Evolutionary conservation across 352 stramenopile species (phyloP).

Genomic region (Globisporangium uncinulatum): DNA sequence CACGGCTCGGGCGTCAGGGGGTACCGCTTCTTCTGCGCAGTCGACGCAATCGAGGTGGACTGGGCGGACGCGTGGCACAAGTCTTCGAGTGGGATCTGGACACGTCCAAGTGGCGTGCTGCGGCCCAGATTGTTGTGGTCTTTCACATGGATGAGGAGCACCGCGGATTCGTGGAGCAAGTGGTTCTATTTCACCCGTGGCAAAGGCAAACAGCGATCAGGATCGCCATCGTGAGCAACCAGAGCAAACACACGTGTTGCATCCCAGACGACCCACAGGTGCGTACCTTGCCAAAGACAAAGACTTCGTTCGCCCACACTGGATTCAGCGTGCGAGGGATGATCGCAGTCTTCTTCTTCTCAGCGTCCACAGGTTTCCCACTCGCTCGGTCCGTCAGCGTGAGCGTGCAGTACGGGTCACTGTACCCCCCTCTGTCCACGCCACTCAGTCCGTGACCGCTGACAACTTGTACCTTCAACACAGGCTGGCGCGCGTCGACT

Average conservation of each 20-base stretch:
- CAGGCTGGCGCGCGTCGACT: conserved; percentile 20
- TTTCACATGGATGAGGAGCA: conserved; percentile 65
- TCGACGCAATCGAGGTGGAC: conserved; percentile 47
- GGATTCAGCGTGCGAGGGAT: conserved; percentile 68
- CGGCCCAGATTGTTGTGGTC: conserved; percentile 64
- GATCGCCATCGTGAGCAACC: neutral
- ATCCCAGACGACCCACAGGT: neutral
- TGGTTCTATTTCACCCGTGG: conserved; percentile 26
- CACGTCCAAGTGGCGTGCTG: conserved; percentile 56
- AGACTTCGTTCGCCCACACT: conserved; percentile 58
- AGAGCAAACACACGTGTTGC: neutral
- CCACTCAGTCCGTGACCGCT: conserved; percentile 52
- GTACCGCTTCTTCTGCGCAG: conserved; percentile 48
- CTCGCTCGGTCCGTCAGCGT: conserved; percentile 41
- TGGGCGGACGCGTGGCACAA: conserved; percentile 49
- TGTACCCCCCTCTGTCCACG: conserved; percentile 61
- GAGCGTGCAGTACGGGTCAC: conserved; percentile 69
- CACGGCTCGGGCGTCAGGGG: conserved; percentile 54
- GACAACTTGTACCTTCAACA: conserved; percentile 49
- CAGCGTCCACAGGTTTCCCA: conserved; percentile 41
- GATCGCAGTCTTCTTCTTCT: conserved; percentile 69
- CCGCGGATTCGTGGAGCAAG: conserved; percentile 30
- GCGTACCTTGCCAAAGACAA: conserved; percentile 58
- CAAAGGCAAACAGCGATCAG: neutral
- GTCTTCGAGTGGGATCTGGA: conserved; percentile 58